Evolutionary conservation across 805 yeast genomes (phyloP).

Genomic region (Metschnikowia dekortorum): DNA sequence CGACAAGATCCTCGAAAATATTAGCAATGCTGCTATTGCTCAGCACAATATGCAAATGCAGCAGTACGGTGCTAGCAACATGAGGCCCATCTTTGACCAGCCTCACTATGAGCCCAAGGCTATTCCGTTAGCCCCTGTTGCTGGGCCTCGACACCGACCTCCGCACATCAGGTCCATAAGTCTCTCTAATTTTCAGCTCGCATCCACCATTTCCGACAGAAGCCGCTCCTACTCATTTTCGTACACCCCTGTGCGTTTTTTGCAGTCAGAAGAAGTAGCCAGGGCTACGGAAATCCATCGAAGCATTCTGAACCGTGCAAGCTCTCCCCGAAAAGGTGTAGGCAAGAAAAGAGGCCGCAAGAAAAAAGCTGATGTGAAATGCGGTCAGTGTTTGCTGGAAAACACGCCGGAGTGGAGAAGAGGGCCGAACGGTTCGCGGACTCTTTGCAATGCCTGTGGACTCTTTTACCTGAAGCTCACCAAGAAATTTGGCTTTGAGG

Average conservation of each 20-base stretch:
- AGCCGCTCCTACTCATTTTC: background rate
- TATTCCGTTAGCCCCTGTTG: background rate
- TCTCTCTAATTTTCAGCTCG: background rate
- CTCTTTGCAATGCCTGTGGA: slow-evolving; percentile 92
- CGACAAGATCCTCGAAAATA: slow-evolving; percentile 8
- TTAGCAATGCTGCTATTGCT: slow-evolving; percentile 1
- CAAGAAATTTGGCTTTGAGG: slow-evolving; percentile 41
- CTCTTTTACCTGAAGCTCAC: slow-evolving; percentile 62
- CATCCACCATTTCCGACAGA: background rate
- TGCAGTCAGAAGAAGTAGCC: background rate
- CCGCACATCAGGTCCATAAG: background rate
- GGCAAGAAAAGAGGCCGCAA: slow-evolving; percentile 18
- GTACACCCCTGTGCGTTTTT: background rate
- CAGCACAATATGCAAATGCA: background rate
- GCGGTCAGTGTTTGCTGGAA: slow-evolving; percentile 18
- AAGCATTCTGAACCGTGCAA: background rate
- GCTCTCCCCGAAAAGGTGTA: background rate
- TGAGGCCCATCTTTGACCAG: background rate
- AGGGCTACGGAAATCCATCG: background rate
- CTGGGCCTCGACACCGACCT: background rate
- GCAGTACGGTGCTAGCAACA: background rate
- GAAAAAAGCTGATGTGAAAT: slow-evolving; percentile 14
- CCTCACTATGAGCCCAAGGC: background rate
- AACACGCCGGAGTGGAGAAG: slow-evolving; percentile 90
- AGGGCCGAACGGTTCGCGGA: slow-evolving; percentile 80